Evolutionary conservation across 352 stramenopile genomes (phyloP), one percentile per base, ranked within the genome.

Genomic region (Globisporangium radiosum): DNA sequence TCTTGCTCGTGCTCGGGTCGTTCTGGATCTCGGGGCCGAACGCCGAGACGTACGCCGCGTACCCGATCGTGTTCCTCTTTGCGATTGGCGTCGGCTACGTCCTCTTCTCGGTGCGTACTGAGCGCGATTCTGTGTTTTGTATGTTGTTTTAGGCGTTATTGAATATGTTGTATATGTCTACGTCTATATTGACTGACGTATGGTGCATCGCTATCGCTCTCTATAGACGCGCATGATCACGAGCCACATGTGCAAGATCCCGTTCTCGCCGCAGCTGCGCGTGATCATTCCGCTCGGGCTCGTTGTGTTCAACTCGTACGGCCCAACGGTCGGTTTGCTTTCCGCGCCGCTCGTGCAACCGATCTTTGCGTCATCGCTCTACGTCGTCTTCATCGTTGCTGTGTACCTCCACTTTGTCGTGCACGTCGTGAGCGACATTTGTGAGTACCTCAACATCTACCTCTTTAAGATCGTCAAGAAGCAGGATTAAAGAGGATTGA

Each of bases 231-330:
- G 83, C 64, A 95, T 95, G 85, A 95, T 93, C 65, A 72, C 88
- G 54, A 90, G 81, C 70, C 85, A 95, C 74, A 95, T 95, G 85
- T 95, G 83, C 71, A 95, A 95, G 71, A 78, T 95, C 33, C 81
- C 83, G 51, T 95, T 88, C 64, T 82, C 83, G 45, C 78, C 76
- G 38, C 85, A 95, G 64, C 66, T 92, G 10, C 85, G 82, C 44
- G 81, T 95, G 42, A 78, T 95, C 57, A 75, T 95, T 2, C 85
- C 85, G 17, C 85, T 90, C 56, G 78, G 72, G 0, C 68, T 90
- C 47, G 72, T 93, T 44, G 78, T 92, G 43, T 73, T 90, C 48
- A 92, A 90, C 64, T 72, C 79, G 47, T 91, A 91, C 66, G 79
- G 68, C 7, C 71, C 81, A 3, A 17, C 56, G 50, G 44, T 87